Evolutionary conservation across 2,329 filamentous ascomycete genomes (phyloP).

Genomic region (Escovopsis sp.): DNA sequence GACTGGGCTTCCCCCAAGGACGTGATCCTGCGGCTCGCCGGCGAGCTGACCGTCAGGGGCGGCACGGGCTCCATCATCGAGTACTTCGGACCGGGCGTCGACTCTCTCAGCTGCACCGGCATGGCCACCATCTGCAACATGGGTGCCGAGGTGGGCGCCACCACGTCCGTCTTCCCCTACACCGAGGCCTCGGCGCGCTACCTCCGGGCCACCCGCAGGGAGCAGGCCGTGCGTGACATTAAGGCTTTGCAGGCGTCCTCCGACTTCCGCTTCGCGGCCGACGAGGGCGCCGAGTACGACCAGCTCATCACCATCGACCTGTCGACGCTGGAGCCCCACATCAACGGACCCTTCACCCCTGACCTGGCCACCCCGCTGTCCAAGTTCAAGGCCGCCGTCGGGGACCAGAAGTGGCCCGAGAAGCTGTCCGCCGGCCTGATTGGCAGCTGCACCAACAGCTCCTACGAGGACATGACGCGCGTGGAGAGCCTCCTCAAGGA

Average conservation of each 20-base stretch:
- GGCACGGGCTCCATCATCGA: slow-evolving; percentile 93
- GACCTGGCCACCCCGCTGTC: slow-evolving; percentile 89
- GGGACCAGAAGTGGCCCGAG: slow-evolving; percentile 77
- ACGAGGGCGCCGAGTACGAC: slow-evolving; percentile 75
- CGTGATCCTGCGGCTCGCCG: slow-evolving; percentile 79
- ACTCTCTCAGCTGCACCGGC: slow-evolving; percentile 79
- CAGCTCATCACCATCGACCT: slow-evolving; percentile 83
- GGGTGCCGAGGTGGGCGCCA: slow-evolving; percentile 86
- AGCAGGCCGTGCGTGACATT: slow-evolving; percentile 51
- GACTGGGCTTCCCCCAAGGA: slow-evolving; percentile 95
- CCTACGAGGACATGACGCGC: slow-evolving; percentile 96
- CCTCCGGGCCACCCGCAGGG: slow-evolving; percentile 60
- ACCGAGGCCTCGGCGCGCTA: slow-evolving; percentile 73
- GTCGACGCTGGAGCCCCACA: slow-evolving; percentile 79
- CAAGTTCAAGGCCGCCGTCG: slow-evolving; percentile 71
- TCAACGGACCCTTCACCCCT: slow-evolving; percentile 94
- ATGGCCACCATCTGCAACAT: slow-evolving; percentile 90
- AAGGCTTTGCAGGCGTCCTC: slow-evolving; percentile 42
- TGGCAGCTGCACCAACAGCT: slow-evolving; percentile 96
- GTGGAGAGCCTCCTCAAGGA: slow-evolving; percentile 88
- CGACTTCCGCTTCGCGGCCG: slow-evolving; percentile 57
- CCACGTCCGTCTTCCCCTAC: slow-evolving; percentile 89
- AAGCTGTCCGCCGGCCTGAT: slow-evolving; percentile 88
- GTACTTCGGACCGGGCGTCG: slow-evolving; percentile 80
- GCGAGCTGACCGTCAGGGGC: slow-evolving; percentile 79